Base-by-base conservation (phyloP, 495 filamentous ascomycete species). In the Durotheca rogersii region DNA sequence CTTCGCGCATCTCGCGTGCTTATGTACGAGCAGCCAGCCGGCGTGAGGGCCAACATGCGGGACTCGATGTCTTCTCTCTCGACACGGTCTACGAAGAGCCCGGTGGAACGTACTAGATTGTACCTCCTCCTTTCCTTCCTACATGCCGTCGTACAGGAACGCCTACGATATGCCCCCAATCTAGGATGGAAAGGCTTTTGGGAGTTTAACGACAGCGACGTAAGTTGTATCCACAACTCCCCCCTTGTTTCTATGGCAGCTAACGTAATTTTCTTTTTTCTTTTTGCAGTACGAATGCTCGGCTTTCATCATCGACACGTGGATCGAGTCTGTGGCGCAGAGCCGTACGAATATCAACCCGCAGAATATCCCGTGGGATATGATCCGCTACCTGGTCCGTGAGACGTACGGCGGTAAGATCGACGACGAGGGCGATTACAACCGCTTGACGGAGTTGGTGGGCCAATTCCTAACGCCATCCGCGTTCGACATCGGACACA, bases 181-280 rank as follows among this genome's bases (percentile, higher is more conserved):
- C 78, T 99, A 45, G 93, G 93, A 41, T 97, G 94, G 93, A 95
- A 95, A 74, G 89, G 89, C 46, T 95, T 95, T 79, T 99, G 93
- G 93, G 93, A 99, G 72, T 99, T 99, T 66, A 99, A 99, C 64
- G 93, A 99, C 68, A 95, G 91, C 57, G 93, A 98, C 71, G 91
- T 96, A 81, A 86, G 90, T 81, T 40, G 49, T n/a, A n/a, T n/a
- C n/a, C n/a, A n/a, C n/a, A n/a, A 45, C 35, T 40, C 21, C 17
- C 10, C 7, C 21, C 14, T 34, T 41, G 17, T n/a, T 23, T 41
- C 38, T 3, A 52, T 41, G 17, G 31, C 17, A 29, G 36, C 29
- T 30, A 40, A 18, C 48, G 48, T 61, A 75, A 64, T 34, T 39
- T 39, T n/a, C n/a, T n/a, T n/a, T n/a, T n/a, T n/a, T n/a, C n/a